Evolutionary conservation across 2,329 filamentous ascomycete species (phyloP).

Genomic region (Trichoderma asperellum): DNA sequence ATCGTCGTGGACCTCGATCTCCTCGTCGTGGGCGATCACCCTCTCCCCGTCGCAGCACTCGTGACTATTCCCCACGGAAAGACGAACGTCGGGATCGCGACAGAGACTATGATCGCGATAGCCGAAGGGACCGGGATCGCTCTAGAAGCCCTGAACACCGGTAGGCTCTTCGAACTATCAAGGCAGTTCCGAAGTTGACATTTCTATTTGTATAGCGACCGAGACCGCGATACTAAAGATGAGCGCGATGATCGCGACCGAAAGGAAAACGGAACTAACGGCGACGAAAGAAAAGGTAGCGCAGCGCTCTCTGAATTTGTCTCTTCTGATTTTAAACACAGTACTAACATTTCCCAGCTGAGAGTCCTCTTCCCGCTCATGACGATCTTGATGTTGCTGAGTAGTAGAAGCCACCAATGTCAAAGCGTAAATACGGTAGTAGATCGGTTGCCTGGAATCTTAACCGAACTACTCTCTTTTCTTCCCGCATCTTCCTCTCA

Average conservation of each 20-base stretch:
- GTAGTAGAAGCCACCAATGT: slow-evolving; percentile 43
- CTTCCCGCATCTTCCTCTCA: slow-evolving; percentile 5
- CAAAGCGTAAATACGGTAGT: slow-evolving; percentile 15
- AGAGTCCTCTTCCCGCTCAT: slow-evolving; percentile 79
- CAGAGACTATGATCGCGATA: slow-evolving; percentile 76
- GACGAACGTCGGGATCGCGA: slow-evolving; percentile 84
- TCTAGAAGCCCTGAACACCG: slow-evolving; percentile 71
- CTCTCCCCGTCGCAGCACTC: slow-evolving; percentile 74
- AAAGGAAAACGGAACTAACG: slow-evolving; percentile 78
- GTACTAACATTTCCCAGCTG: slow-evolving; percentile 46
- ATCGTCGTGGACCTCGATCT: slow-evolving; percentile 58
- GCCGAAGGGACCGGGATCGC: slow-evolving; percentile 75
- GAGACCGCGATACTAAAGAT: slow-evolving; percentile 62
- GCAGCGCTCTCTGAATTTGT: slow-evolving; percentile 27
- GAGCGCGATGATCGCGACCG: slow-evolving; percentile 74
- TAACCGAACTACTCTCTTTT: background rate
- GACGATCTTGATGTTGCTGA: slow-evolving; percentile 97
- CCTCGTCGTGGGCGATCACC: slow-evolving; percentile 74
- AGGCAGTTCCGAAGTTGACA: slow-evolving; percentile 34
- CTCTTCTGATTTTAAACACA: background rate
- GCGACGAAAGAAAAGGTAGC: slow-evolving; percentile 87
- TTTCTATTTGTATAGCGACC: slow-evolving; percentile 48
- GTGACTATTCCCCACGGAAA: slow-evolving; percentile 85
- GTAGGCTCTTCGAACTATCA: slow-evolving; percentile 41
- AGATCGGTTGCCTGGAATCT: background rate